These are phyloP conservation scores for Capronia americana DNA, from an alignment of 2,329 filamentous ascomycete genomes.

Conservation along the genomic window DNA sequence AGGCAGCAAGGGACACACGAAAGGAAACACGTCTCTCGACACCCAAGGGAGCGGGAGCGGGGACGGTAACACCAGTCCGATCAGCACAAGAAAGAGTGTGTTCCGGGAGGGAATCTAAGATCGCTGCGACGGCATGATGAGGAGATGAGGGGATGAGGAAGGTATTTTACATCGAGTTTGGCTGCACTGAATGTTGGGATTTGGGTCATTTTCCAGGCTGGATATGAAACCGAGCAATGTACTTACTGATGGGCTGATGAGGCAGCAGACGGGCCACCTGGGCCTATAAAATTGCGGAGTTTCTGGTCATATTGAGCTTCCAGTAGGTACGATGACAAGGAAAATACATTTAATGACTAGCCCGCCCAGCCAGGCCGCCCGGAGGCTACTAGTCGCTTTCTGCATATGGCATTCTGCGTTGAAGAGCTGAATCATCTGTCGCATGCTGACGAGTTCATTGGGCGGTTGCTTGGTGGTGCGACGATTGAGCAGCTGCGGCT, in stretches of 20 bases:
- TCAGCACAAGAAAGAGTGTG: constrained; percentile 40
- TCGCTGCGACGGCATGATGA: background rate
- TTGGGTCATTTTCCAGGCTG: background rate
- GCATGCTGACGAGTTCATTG: constrained; percentile 26
- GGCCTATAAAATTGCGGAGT: background rate
- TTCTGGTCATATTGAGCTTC: background rate
- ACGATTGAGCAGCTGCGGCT: constrained; percentile 1
- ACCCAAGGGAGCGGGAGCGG: constrained; percentile 28
- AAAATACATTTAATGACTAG: background rate
- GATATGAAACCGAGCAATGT: background rate
- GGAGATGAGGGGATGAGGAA: background rate
- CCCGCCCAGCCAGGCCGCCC: background rate
- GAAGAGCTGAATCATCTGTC: constrained; percentile 32
- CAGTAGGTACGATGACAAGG: background rate
- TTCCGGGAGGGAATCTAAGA: constrained; percentile 38
- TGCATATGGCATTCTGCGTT: constrained; percentile 12
- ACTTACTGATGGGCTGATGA: background rate
- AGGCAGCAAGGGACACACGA: constrained; percentile 39
- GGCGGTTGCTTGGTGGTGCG: background rate
- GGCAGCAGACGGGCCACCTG: background rate
- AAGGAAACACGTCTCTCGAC: constrained; percentile 51
- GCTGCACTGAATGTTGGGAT: background rate
- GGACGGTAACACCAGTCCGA: constrained; percentile 38
- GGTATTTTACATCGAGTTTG: background rate
- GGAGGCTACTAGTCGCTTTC: constrained; percentile 16